Base-by-base conservation (phyloP, 139 green algal genomes). In the Chlamydomonas sp. region DNA sequence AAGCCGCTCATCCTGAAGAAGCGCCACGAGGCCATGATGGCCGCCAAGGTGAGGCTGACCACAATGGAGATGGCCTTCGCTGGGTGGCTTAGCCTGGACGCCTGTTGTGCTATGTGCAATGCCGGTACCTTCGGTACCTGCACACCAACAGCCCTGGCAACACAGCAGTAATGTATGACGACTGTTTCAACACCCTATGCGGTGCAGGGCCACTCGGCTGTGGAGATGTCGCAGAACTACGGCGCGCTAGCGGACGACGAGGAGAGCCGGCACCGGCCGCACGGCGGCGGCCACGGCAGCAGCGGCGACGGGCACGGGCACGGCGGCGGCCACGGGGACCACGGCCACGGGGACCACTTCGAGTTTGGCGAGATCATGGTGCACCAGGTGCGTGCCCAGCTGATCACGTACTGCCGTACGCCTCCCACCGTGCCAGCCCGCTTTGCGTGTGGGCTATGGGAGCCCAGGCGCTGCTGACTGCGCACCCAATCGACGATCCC, bases 1-100 rank as follows among this genome's bases (percentile, higher is more conserved):
- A 99, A 99, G 93, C 98, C 98, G 0, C 89, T 98, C 72, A 97
- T 99, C 84, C 92, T 99, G 67, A 96, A 97, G 74, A 96, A 96
- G 89, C 92, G 97, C 9, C 91, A 97, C 90, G 92, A 98, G 83
- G 87, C 87, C 71, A 59, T 76, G 69, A 4, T 58, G 15, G 73
- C 83, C 1, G 73, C 83, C 74, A 88, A 88, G 83, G 83, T 87
- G 10, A 5, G 76, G 2, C 12, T 4, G 6, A 3, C 68, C 31
- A 49, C 31, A 49, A 49, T 49, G 31, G 31, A 49, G 9, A 5
- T n/a, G 68, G 68, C 68, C 12, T 73, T 73, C 31, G 31, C 31
- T 49, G 31, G 31, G 31, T 73, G 68, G 8, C 4, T 73, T 73
- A 5, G 68, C 68, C 18, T 83, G 63, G 18, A 15, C 20, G 20